These are phyloP conservation scores for Aegle marmelos DNA, from an alignment of 345 rosid genomes.

Conservation along the genomic window DNA sequence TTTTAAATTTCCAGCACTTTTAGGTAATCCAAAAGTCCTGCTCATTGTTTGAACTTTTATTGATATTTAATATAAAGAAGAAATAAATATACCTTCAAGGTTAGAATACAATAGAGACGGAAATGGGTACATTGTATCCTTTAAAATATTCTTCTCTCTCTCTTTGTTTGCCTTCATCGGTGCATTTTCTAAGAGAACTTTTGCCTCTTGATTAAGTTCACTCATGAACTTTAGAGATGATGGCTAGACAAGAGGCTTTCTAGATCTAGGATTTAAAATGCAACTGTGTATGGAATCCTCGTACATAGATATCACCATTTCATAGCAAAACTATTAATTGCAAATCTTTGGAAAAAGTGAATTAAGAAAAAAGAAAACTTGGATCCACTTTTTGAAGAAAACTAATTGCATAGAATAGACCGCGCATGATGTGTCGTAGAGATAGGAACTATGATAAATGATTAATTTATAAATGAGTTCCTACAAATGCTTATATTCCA, in stretches of 20 bases:
- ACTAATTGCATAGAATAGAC: not conserved
- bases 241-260: conserved; percentile 97
- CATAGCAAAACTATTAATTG: not conserved
- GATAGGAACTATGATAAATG: not conserved
- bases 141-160: conserved; percentile 78
- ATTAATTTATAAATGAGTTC: not conserved
- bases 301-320: conserved; percentile 30
- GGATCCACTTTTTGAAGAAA: not conserved
- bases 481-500: not conserved
- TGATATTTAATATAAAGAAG: not conserved
- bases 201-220: conserved; percentile 83
- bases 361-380: not conserved
- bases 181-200: conserved; percentile 71
- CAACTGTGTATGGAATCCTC: conserved; percentile 84
- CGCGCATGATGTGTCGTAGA: not conserved
- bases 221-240: conserved; percentile 92
- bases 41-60: not conserved
- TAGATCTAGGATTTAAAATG: conserved; percentile 78
- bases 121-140: conserved; percentile 53
- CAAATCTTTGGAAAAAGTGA: not conserved
- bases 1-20: not conserved
- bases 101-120: conserved; percentile 71
- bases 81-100: conserved; percentile 44
- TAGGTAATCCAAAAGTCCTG: not conserved
- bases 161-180: conserved; percentile 82